phyloP scores from a whole-genome alignment of 768 basidiomycete genomes.

The Mycena venus region DNA sequence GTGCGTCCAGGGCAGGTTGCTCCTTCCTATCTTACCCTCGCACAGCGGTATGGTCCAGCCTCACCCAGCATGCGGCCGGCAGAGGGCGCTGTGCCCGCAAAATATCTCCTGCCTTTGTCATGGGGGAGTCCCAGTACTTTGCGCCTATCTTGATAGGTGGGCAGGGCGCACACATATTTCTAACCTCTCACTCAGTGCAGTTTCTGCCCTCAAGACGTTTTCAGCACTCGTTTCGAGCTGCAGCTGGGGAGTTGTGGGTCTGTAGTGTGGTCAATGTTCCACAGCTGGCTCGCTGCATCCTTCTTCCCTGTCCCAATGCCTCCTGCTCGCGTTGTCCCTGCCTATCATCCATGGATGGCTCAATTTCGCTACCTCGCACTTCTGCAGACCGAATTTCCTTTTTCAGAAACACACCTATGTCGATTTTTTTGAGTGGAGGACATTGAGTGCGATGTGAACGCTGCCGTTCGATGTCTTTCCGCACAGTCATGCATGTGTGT shows the following conservation, averaged over 20 bases:
- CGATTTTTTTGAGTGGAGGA: too few species aligned
- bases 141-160: not conserved
- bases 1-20: not conserved
- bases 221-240: not conserved
- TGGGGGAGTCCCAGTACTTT: not conserved
- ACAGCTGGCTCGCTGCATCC: too few species aligned
- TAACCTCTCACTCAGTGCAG: not conserved
- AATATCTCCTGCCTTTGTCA: not conserved
- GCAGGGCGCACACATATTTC: not conserved
- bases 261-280: not conserved
- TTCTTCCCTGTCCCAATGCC: too few species aligned
- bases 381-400: too few species aligned
- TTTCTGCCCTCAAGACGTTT: not conserved
- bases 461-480: too few species aligned
- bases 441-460: too few species aligned
- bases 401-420: too few species aligned
- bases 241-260: too few species aligned
- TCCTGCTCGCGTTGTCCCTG: too few species aligned
- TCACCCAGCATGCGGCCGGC: not conserved
- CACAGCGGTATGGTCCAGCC: not conserved
- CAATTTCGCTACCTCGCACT: too few species aligned
- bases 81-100: not conserved
- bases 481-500: too few species aligned
- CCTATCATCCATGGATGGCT: too few species aligned
- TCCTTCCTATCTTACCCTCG: not conserved